These are phyloP conservation scores for Candida caryicola DNA, from an alignment of 805 yeast genomes.

Conservation along the genomic window DNA sequence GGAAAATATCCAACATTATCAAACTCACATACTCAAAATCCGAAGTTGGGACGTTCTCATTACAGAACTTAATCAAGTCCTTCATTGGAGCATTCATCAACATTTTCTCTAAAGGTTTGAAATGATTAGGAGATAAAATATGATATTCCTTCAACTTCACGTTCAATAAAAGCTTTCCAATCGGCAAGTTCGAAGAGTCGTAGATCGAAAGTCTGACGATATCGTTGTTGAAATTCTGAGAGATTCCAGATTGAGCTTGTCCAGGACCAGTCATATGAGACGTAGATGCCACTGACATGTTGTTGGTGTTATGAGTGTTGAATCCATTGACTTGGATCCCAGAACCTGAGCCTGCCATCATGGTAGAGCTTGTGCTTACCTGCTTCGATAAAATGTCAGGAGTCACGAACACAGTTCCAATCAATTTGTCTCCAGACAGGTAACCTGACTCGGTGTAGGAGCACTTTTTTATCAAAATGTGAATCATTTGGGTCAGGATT, in stretches of 20 bases:
- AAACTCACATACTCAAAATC: conserved; percentile 55
- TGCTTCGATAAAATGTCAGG: conserved; percentile 47
- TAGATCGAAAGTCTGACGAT: conserved; percentile 46
- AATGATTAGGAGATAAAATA: conserved; percentile 58
- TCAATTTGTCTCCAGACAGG: conserved; percentile 34
- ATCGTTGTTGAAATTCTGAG: conserved; percentile 23
- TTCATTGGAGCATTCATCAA: conserved; percentile 51
- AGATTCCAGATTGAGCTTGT: neutral
- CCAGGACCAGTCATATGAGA: neutral
- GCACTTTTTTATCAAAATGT: conserved; percentile 44
- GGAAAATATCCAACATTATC: conserved; percentile 71
- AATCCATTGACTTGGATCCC: conserved; percentile 20
- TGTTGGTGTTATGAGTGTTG: conserved; percentile 8
- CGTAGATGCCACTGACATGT: conserved; percentile 3
- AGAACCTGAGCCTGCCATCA: conserved; percentile 25
- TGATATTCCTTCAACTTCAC: conserved; percentile 51
- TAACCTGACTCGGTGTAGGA: conserved; percentile 19
- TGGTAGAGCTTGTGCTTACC: conserved; percentile 30
- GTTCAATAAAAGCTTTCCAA: conserved; percentile 59
- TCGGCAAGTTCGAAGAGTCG: conserved; percentile 38
- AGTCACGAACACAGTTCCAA: conserved; percentile 55
- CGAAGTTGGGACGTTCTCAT: conserved; percentile 33
- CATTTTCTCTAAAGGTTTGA: conserved; percentile 61
- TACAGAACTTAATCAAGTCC: conserved; percentile 50
- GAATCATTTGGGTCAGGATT: conserved; percentile 50